Percentiles rank a stretch among this genome's conserved stretches.
Evolutionary conservation across 257 asterid genomes (phyloP).

Genomic region (Cinchona pubescens): DNA sequence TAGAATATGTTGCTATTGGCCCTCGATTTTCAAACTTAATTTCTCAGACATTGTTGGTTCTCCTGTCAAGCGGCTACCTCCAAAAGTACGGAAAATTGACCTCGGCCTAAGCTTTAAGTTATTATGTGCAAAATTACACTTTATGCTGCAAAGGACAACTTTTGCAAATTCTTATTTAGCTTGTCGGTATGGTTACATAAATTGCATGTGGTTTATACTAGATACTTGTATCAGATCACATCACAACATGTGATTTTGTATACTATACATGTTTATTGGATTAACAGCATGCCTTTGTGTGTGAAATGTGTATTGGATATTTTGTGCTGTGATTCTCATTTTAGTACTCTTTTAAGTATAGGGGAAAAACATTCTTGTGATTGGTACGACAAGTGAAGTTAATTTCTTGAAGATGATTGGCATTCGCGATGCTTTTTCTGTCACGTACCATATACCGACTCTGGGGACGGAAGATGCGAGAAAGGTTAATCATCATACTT

Average conservation of each 20-base stretch:
- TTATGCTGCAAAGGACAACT: neutral
- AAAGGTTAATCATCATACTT: slow-evolving; percentile 44
- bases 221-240: neutral
- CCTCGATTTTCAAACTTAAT: slow-evolving; percentile 94
- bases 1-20: slow-evolving; percentile 89
- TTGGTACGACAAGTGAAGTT: slow-evolving; percentile 92
- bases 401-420: slow-evolving; percentile 81
- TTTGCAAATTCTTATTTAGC: neutral
- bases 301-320: neutral
- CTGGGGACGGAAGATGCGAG: slow-evolving; percentile 75
- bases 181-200: neutral
- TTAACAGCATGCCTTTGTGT: neutral
- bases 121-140: neutral
- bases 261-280: no score
- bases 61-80: slow-evolving; percentile 87
- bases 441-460: slow-evolving; percentile 81
- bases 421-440: slow-evolving; percentile 71
- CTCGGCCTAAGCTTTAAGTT: slow-evolving; percentile 7
- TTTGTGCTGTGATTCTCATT: neutral
- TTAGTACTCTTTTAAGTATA: slow-evolving; percentile 23
- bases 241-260: neutral
- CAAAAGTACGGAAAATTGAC: slow-evolving; percentile 53
- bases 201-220: neutral
- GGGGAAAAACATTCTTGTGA: slow-evolving; percentile 87
- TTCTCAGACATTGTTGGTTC: slow-evolving; percentile 91